These are phyloP conservation scores for Penicillium polonicum DNA, from an alignment of 2,329 filamentous ascomycete genomes.

Conservation along the genomic window DNA sequence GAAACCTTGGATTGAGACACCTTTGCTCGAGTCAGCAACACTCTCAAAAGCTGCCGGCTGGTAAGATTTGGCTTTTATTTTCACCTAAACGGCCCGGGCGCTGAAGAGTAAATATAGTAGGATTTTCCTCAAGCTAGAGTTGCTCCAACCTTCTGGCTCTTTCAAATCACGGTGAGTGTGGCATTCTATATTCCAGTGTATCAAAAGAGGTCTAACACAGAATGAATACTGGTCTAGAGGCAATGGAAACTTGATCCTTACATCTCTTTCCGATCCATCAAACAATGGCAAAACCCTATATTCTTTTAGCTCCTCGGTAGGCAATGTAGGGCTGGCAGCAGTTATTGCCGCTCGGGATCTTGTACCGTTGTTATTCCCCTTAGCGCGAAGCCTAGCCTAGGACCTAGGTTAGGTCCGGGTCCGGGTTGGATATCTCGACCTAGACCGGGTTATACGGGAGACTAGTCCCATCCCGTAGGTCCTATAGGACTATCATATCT, in stretches of 20 bases:
- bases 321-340: conserved; percentile 79
- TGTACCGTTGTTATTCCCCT: conserved; percentile 72
- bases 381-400: conserved; percentile 60
- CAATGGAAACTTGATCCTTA: conserved; percentile 40
- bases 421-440: no score
- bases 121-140: conserved; percentile 79
- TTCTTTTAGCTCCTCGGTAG: conserved; percentile 76
- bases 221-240: conserved; percentile 23
- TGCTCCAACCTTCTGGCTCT: conserved; percentile 74
- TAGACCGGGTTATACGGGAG: no score
- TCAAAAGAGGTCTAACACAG: background rate
- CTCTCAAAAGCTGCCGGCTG: conserved; percentile 42
- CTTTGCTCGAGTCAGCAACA: conserved; percentile 37
- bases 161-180: conserved; percentile 68
- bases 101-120: conserved; percentile 48
- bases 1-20: conserved; percentile 43
- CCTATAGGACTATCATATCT: no score
- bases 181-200: background rate
- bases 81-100: background rate
- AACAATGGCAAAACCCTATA: conserved; percentile 47
- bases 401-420: no score
- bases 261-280: conserved; percentile 23
- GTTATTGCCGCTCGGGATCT: conserved; percentile 65
- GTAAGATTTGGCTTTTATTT: conserved; percentile 21
- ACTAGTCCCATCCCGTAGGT: no score